phyloP scores from a whole-genome alignment of 306 rosid genomes.

The Fragaria ananassa region DNA sequence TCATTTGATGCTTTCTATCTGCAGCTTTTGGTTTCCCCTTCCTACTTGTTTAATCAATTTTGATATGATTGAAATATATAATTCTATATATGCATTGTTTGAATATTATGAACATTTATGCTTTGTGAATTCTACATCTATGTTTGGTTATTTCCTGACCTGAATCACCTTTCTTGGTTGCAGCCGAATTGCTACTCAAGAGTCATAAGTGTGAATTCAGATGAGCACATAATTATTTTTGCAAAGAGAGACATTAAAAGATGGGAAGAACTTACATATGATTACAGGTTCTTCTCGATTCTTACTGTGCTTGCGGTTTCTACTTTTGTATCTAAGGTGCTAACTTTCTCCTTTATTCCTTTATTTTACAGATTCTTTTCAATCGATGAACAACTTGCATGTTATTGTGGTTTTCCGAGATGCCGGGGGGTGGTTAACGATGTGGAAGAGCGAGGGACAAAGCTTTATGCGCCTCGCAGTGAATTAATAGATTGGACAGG shows the following conservation, averaged over 20 bases:
- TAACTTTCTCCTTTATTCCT: constrained; percentile 36
- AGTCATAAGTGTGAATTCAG: constrained; percentile 80
- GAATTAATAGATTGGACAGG: constrained; percentile 89
- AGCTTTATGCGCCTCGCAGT: constrained; percentile 56
- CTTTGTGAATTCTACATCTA: neutral
- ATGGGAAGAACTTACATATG: constrained; percentile 99
- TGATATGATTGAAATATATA: neutral
- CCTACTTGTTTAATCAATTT: neutral
- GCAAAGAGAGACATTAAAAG: constrained; percentile 95
- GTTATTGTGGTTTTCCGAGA: constrained; percentile 89
- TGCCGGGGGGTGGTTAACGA: constrained; percentile 97
- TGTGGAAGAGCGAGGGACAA: constrained; percentile 83
- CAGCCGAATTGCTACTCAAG: constrained; percentile 99
- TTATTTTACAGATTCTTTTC: constrained; percentile 71
- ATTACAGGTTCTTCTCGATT: constrained; percentile 65
- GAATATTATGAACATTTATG: neutral
- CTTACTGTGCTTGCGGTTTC: constrained; percentile 10
- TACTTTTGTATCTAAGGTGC: constrained; percentile 24
- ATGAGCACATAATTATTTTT: constrained; percentile 92
- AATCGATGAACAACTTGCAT: constrained; percentile 86
- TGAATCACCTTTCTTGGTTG: constrained; percentile 29
- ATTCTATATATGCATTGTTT: neutral
- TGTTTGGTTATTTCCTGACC: constrained; percentile 18
- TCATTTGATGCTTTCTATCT: neutral
- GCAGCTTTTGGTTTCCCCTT: neutral